Evolutionary conservation across 257 asterid genomes (phyloP), one percentile per base, ranked within the genome.

Genomic region (Nicotiana obtusifolia): DNA sequence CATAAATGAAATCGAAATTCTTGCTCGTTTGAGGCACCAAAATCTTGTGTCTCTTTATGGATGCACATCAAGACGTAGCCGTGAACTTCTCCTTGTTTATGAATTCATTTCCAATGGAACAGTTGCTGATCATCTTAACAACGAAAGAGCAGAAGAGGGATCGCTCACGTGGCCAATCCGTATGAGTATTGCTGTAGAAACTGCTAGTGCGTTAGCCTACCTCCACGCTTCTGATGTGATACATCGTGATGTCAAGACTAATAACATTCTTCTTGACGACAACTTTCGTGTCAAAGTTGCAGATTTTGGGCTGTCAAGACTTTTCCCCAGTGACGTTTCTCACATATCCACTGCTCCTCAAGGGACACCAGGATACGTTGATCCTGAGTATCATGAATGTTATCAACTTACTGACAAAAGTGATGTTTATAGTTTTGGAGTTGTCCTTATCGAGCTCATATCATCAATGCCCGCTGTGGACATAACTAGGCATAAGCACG

Each of bases 401-500:
- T 78, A 78, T 78, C 75, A 61, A 26, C 44, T 78, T 4, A 78
- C 82, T 4, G 59, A 78, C 24, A 78, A 78, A 64, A 61, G 82
- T 19, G 82, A 78, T 0, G 82, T 78, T 61, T 78, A 61, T 19
- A 61, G 82, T 14, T 78, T 78, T 1, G 60, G 82, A 5, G 75
- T 78, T 35, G 84, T 82, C 56, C 59, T 82, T 4, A 60, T 76
- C 1, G 84, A 82, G 77, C 77, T 82, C 0, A 15, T 82, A 44
- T 82, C 84, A 44, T 82, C 84, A 37, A 30, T 75, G 61, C 81
- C 56, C 3, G 84, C 81, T 22, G 81, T 82, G 44, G 84, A 82
- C 52, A 60, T 76, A 2, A 61, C 17, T 2, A 82, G 81, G 20
- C 84, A 44, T 11, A 60, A 60, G 20, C 49, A 75, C 3, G 84